Base-by-base conservation (phyloP, 495 filamentous ascomycete species). In the Penicillium herquei region DNA sequence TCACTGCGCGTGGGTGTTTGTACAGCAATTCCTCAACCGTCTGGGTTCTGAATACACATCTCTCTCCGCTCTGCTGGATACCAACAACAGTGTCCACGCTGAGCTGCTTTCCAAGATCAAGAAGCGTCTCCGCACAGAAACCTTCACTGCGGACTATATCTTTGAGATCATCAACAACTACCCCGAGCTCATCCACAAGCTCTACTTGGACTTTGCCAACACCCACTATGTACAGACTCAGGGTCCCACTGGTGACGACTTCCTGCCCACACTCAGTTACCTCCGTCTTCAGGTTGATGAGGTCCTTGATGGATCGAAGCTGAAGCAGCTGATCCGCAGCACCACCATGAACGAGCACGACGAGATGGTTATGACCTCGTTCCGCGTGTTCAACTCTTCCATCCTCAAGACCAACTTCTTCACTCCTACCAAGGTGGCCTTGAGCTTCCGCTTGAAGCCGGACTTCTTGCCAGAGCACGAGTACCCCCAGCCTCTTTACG, bases 331-430 rank as follows among this genome's bases (percentile, higher is more conserved):
- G 55, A 96, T 98, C 65, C 86, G 87, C 33, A 87, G 85, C 66
- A 86, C 86, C 16, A 89, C 90, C 4, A 80, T 80, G 49, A 97
- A 97, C 65, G 94, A 98, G 77, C 92, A 98, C 72, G 90, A 98
- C 63, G 89, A 92, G 72, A 95, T 96, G 86, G 94, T 98, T 56
- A 95, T 98, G 92, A 89, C 81, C 14, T 89, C 91, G n/a, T 97
- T 98, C 83, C 85, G 90, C 51, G 84, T 93, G 43, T 98, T 98
- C 81, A 98, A 98, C 76, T 81, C 81, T 47, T 82, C 86, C 42
- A 84, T 96, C 34, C 78, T 98, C 59, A 98, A 97, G 82, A 98
- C 94, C 57, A 98, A 98, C 78, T 98, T 96, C 78, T 98, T 96
- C 81, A 98, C 94, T 0, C 94, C 94, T 0, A 98, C 94, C 52